These are phyloP conservation scores for Phaeophleospora eucalypticola DNA, from an alignment of 2,329 filamentous ascomycete genomes.

Conservation along the genomic window DNA sequence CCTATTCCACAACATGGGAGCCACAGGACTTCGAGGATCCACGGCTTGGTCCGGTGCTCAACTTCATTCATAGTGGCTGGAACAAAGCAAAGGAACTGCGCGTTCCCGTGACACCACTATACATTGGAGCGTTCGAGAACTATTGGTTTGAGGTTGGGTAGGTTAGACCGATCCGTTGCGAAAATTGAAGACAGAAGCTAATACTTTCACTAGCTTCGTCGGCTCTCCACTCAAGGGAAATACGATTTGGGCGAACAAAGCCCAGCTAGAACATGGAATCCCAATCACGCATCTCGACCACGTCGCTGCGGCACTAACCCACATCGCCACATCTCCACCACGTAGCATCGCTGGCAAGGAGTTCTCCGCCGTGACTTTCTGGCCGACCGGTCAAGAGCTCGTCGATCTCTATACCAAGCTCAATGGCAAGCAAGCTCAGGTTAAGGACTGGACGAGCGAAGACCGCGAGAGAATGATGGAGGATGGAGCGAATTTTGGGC, in stretches of 20 bases:
- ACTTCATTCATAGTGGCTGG: too few relatives aligned
- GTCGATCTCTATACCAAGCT: constrained; percentile 1
- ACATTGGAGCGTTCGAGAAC: too few relatives aligned
- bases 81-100: too few relatives aligned
- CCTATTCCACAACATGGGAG: not conserved
- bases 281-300: constrained; percentile 1
- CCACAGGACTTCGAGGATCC: not conserved
- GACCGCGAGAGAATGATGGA: constrained; percentile 1
- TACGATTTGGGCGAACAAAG: not conserved
- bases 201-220: too few relatives aligned
- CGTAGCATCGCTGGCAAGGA: not conserved
- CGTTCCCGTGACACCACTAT: too few relatives aligned
- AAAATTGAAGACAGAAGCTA: too few relatives aligned
- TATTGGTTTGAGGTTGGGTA: too few relatives aligned
- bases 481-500: not conserved
- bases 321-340: not conserved
- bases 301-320: not conserved
- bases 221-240: not conserved
- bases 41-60: too few relatives aligned
- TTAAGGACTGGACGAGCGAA: constrained; percentile 1
- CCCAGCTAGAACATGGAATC: constrained; percentile 1
- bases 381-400: not conserved
- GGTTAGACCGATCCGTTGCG: too few relatives aligned
- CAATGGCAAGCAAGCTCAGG: not conserved
- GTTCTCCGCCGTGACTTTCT: constrained; percentile 1